Percentiles rank a stretch among this genome's conserved stretches.
Evolutionary conservation across 768 basidiomycete genomes (phyloP).

Genomic region (Lentinula boryana): DNA sequence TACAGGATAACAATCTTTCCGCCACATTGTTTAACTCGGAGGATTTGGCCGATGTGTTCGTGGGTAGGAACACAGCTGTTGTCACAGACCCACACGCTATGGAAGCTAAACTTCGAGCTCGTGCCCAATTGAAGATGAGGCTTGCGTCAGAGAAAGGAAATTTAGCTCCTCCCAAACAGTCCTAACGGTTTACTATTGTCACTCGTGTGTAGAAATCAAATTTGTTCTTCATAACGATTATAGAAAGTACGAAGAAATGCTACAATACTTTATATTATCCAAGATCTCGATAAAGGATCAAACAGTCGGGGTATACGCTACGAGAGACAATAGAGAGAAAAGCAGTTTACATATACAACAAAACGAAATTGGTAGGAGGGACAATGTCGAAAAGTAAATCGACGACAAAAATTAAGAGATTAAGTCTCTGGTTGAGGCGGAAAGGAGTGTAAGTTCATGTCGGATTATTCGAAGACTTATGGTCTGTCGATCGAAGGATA

Average conservation of each 20-base stretch:
- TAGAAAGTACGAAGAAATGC: not conserved
- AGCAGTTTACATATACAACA: not conserved
- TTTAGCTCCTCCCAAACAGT: too few relatives aligned
- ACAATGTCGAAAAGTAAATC: not conserved
- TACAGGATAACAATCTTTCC: not conserved
- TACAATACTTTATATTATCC: not conserved
- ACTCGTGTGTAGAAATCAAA: not conserved
- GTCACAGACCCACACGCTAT: not conserved
- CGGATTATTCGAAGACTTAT: not conserved
- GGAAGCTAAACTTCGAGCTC: conserved; percentile 27
- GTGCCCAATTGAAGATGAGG: conserved; percentile 26
- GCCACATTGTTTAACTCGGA: not conserved
- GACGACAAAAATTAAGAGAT: not conserved
- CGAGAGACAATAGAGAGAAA: not conserved
- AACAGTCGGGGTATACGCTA: not conserved
- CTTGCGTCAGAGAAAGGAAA: conserved; percentile 25
- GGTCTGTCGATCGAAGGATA: not conserved
- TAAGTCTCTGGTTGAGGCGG: not conserved
- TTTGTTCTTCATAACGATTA: not conserved
- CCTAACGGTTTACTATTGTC: too few relatives aligned
- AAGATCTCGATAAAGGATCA: not conserved
- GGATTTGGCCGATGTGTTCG: not conserved
- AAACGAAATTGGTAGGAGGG: not conserved
- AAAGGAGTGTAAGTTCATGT: not conserved
- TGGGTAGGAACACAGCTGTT: not conserved